Evolutionary conservation across 2,329 filamentous ascomycete genomes (phyloP), one percentile per base, ranked within the genome.

Genomic region (Trichoderma pleuroti): DNA sequence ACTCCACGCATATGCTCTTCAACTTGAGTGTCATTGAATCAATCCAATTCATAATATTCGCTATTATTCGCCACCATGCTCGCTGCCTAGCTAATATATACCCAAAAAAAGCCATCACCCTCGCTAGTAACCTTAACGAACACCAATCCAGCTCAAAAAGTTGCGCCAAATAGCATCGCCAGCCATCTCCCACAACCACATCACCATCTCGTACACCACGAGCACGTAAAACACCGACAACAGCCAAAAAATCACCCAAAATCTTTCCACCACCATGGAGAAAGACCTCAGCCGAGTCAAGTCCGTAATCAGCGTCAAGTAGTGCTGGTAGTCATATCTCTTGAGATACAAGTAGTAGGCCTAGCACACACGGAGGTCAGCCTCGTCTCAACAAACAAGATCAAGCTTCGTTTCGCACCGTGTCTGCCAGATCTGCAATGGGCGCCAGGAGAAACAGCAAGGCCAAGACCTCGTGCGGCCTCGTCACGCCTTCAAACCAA

Each of bases 341-440:
- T 10, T 18, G 12, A 36, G 42, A 16, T n/a, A 10, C 24, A 36
- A 54, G 4, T 71, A 46, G 59, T 75, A 0, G 16, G n/a, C 12
- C 42, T 49, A 21, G n/a, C 18, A 21, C 42, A 61, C 12, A 9
- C 5, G 8, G 2, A n/a, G 5, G 14, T 49, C 10, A 49, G 42
- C 42, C 42, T 49, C 18, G n/a, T n/a, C 10, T 21, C 42, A 49
- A 49, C 10, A 49, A 46, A 21, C 9, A 49, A 49, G 21, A 21
- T 11, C 7, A 5, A 12, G 34, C 21, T n/a, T 42, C 9, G 39
- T 8, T 42, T 42, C 39, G 16, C 32, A 67, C 76, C 57, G 76
- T 77, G 61, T 77, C 76, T 8, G 34, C 71, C 63, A 75, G 5
- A 42, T 77, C 75, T 4, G 76, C 54, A 3, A 77, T 64, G 11